Conservation (phyloP, 768 basidiomycete species). For the Rhizopogon roseolus region DNA sequence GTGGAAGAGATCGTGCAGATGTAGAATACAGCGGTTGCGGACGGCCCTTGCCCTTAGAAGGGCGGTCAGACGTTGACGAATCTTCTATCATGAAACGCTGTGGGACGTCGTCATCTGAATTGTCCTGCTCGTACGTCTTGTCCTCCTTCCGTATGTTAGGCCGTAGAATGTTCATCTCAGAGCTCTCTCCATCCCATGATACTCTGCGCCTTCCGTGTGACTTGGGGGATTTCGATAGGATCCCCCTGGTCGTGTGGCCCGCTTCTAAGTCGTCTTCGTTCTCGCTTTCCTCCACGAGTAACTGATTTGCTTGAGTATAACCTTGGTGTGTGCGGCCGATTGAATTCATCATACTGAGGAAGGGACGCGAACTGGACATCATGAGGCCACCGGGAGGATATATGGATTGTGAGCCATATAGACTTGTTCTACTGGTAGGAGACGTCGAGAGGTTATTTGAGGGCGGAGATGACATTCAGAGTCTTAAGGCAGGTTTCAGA, state of each 20-base stretch:
- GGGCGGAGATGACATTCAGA: conserved; percentile 3
- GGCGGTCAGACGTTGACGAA: conserved; percentile 26
- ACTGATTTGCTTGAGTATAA: conserved; percentile 71
- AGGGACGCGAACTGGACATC: conserved; percentile 63
- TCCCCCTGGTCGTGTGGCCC: conserved; percentile 38
- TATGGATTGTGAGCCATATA: conserved; percentile 27
- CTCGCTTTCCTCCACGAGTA: conserved; percentile 67
- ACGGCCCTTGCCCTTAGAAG: conserved; percentile 34
- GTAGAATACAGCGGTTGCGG: conserved; percentile 51
- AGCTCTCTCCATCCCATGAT: conserved; percentile 52
- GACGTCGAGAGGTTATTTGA: conserved; percentile 14
- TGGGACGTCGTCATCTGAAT: conserved; percentile 80
- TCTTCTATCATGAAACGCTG: conserved; percentile 85
- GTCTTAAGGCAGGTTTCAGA: background rate
- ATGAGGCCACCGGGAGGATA: conserved; percentile 13
- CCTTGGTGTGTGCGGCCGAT: conserved; percentile 71
- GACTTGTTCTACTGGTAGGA: conserved; percentile 9
- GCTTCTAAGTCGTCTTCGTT: conserved; percentile 59
- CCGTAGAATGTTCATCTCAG: conserved; percentile 53
- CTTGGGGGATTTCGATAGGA: conserved; percentile 23
- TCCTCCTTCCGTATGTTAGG: conserved; percentile 74
- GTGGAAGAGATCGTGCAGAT: conserved; percentile 31
- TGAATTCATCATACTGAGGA: conserved; percentile 80
- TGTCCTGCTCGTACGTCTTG: conserved; percentile 50
- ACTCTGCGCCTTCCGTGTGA: conserved; percentile 47